Evolutionary conservation across 257 asterid species (phyloP).

Genomic region (Solanum sejunctum): DNA sequence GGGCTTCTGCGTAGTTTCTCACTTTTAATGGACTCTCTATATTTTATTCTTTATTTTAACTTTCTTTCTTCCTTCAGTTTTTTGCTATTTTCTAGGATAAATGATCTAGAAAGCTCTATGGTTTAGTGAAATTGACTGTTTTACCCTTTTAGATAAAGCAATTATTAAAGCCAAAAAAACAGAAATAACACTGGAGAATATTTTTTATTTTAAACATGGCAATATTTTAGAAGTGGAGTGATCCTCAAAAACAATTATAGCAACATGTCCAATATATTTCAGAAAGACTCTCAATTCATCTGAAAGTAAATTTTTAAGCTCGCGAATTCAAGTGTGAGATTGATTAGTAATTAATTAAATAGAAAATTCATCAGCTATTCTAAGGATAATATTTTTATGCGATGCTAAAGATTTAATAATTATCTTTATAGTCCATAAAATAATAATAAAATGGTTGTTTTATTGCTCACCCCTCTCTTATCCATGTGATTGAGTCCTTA

Average conservation of each 20-base stretch:
- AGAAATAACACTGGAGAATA: not conserved
- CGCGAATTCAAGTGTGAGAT: too few relatives aligned
- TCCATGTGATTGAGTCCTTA: too few relatives aligned
- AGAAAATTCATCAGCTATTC: too few relatives aligned
- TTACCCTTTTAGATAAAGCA: not conserved
- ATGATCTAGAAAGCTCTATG: not conserved
- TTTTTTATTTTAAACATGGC: not conserved
- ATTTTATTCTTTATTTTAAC: not conserved
- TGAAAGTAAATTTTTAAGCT: too few relatives aligned
- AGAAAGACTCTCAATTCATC: too few relatives aligned
- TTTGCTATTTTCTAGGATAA: not conserved
- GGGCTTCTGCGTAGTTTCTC: conserved; percentile 7
- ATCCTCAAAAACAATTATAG: not conserved
- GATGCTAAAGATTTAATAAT: too few relatives aligned
- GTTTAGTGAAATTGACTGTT: not conserved
- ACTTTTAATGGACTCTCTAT: not conserved
- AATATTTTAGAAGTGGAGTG: not conserved
- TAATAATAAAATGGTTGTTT: too few relatives aligned
- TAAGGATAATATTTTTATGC: too few relatives aligned
- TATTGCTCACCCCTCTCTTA: too few relatives aligned
- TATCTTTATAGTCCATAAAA: too few relatives aligned
- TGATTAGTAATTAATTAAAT: too few relatives aligned
- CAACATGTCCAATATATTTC: not conserved
- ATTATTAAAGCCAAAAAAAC: not conserved
- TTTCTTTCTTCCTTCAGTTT: not conserved